Conservation (phyloP, 2,329 filamentous ascomycete species). For the Didymella pomorum region DNA sequence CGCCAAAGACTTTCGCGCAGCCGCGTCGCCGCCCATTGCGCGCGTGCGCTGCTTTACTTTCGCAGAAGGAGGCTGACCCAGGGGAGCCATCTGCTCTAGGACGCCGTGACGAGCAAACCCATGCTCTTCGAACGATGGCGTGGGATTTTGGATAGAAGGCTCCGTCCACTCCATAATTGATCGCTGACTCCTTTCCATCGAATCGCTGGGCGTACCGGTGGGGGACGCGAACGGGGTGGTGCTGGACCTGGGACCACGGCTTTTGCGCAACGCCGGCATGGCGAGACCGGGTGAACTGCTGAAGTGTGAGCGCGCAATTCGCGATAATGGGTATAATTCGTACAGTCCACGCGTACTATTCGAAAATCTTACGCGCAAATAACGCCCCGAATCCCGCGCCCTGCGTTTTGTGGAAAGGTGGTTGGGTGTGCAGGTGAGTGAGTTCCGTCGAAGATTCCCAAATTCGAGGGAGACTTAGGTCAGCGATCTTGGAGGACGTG, state of each 20-base stretch:
- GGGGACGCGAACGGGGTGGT: conserved; percentile 49
- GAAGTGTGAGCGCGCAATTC: conserved; percentile 43
- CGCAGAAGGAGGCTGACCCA: conserved; percentile 74
- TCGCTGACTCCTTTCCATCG: conserved; percentile 48
- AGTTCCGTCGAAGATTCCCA: conserved; percentile 35
- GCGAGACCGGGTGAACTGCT: conserved; percentile 39
- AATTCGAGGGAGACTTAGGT: conserved; percentile 32
- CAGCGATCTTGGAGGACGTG: conserved; percentile 23
- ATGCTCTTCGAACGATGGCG: conserved; percentile 78
- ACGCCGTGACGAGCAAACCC: conserved; percentile 78
- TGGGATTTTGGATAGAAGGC: conserved; percentile 61
- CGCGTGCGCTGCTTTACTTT: conserved; percentile 66
- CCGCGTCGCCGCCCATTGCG: conserved; percentile 48
- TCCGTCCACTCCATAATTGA: conserved; percentile 63
- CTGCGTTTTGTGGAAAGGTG: conserved; percentile 39
- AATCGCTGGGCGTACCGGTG: conserved; percentile 40
- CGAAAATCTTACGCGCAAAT: conserved; percentile 36
- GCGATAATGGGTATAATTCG: conserved; percentile 19
- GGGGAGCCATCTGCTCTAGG: conserved; percentile 81
- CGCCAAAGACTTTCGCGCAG: conserved; percentile 51
- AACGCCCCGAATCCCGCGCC: conserved; percentile 39
- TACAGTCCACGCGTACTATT: conserved; percentile 47
- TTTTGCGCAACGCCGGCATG: conserved; percentile 51
- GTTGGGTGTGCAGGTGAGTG: conserved; percentile 33
- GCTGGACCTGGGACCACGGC: conserved; percentile 43